Evolutionary conservation across 2,329 filamentous ascomycete genomes (phyloP).

Genomic region (Dactylellina drechsleri): DNA sequence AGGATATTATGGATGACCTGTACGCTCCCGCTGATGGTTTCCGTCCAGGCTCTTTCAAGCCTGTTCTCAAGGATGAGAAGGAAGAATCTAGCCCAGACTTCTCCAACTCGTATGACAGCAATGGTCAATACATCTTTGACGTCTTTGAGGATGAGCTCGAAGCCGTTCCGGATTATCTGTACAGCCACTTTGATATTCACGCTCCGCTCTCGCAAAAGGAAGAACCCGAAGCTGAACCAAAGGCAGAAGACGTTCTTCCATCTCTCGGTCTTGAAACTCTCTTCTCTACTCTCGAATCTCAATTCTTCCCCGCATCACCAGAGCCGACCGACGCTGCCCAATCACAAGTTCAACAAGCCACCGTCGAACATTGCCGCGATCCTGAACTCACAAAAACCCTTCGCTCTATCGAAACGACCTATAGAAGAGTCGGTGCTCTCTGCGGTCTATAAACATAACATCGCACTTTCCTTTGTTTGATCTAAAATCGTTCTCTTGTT

Average conservation of each 20-base stretch:
- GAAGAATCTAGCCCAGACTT: slow-evolving; percentile 40
- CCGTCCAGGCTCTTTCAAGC: slow-evolving; percentile 49
- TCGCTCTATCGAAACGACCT: slow-evolving; percentile 51
- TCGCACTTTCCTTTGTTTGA: slow-evolving; percentile 15
- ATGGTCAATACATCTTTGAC: slow-evolving; percentile 52
- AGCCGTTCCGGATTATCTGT: slow-evolving; percentile 46
- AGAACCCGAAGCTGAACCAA: slow-evolving; percentile 34
- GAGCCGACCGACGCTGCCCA: slow-evolving; percentile 37
- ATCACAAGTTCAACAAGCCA: slow-evolving; percentile 23
- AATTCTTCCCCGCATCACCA: slow-evolving; percentile 40
- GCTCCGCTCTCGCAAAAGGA: slow-evolving; percentile 48
- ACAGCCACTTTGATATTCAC: slow-evolving; percentile 53
- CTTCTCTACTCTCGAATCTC: slow-evolving; percentile 45
- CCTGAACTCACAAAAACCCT: slow-evolving; percentile 48
- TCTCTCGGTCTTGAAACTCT: slow-evolving; percentile 49
- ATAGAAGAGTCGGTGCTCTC: slow-evolving; percentile 40
- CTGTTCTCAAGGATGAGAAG: slow-evolving; percentile 43
- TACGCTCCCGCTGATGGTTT: slow-evolving; percentile 47
- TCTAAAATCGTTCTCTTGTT: slow-evolving; percentile 9
- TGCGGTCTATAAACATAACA: slow-evolving; percentile 40
- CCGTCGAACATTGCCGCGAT: slow-evolving; percentile 39
- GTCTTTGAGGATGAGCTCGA: slow-evolving; percentile 54
- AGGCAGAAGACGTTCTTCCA: slow-evolving; percentile 45
- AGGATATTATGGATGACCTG: slow-evolving; percentile 51
- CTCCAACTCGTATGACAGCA: slow-evolving; percentile 52